Base-by-base conservation (phyloP, 495 filamentous ascomycete species). In the Echria macrotheca region DNA sequence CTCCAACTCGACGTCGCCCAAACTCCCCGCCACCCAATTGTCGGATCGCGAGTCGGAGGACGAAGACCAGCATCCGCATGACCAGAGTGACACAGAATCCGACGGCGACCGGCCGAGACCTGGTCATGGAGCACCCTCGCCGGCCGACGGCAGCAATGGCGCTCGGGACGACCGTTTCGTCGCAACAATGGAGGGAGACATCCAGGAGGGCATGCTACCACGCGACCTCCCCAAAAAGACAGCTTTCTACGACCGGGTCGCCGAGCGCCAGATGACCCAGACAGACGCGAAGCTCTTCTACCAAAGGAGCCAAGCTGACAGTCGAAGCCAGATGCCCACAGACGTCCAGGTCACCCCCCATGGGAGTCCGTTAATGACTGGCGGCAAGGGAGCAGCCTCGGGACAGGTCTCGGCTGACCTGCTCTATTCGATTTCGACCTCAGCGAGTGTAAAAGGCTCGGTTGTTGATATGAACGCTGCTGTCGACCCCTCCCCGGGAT, bases 261-360 rank as follows among this genome's bases (percentile, higher is more conserved):
- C 83, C 49, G 91, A 98, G 64, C 93, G 91, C 59, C 86, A 87
- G 52, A 81, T 91, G 77, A 89, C 82, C 52, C 88, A 96, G 67
- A 78, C 85, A 17, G 91, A 98, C 59, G 87, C 91, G 28, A 96
- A 93, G 64, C 75, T 96, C 23, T 91, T 96, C 71, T 98, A 95
- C 67, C 93, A 95, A 60, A 78, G 89, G 50, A 89, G 88, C 66
- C 86, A 90, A 66, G 69, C 83, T 17, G 79, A 84, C 31, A 69
- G 54, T 63, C 65, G 33, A 55, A 68, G 67, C 66, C 54, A 77
- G 62, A 56, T 76, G 68, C 58, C 69, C 60, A 51, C 77, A 69
- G 52, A 69, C 66, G 53, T 70, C 50, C 70, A 76, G 54, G 51
- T 49, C 29, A 69, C 73, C 8, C 67, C 70, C 25, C 66, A 69